Conservation (phyloP, 2,329 filamentous ascomycete species). For the Fusarium foetens region DNA sequence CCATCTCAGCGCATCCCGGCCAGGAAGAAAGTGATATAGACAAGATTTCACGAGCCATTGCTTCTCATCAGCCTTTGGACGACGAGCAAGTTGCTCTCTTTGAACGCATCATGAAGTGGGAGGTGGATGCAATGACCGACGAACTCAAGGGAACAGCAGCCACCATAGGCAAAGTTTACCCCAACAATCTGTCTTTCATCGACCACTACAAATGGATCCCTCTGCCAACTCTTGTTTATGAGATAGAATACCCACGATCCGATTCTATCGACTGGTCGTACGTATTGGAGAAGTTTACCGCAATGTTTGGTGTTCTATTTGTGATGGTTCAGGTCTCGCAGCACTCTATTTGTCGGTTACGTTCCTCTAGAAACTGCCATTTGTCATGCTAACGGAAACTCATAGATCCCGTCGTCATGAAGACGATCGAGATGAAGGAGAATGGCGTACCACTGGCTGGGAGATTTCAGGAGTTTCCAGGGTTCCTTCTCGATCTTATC, state of each 20-base stretch:
- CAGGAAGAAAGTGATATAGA: conserved; percentile 65
- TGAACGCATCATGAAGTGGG: conserved; percentile 71
- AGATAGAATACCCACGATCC: conserved; percentile 77
- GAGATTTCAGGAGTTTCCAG: conserved; percentile 75
- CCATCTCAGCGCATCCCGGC: conserved; percentile 47
- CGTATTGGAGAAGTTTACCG: conserved; percentile 75
- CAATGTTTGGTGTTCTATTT: conserved; percentile 77
- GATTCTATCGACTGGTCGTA: conserved; percentile 78
- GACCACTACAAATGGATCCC: conserved; percentile 79
- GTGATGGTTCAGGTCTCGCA: conserved; percentile 84
- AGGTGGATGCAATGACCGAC: conserved; percentile 71
- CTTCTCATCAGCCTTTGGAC: conserved; percentile 68
- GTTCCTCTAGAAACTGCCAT: background rate
- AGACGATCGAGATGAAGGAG: conserved; percentile 74
- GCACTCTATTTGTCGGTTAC: conserved; percentile 69
- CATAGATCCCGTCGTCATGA: conserved; percentile 73
- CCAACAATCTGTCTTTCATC: conserved; percentile 71
- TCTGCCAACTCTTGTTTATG: conserved; percentile 81
- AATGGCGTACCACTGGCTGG: conserved; percentile 67
- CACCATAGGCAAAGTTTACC: conserved; percentile 64
- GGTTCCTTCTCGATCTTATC: conserved; percentile 78
- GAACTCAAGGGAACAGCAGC: conserved; percentile 73
- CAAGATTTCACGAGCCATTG: conserved; percentile 69
- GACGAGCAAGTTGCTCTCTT: conserved; percentile 71
- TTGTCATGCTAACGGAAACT: conserved; percentile 5